Evolutionary conservation across 805 yeast species (phyloP), one percentile per base, ranked within the genome.

Genomic region (Grigorovia humatica): DNA sequence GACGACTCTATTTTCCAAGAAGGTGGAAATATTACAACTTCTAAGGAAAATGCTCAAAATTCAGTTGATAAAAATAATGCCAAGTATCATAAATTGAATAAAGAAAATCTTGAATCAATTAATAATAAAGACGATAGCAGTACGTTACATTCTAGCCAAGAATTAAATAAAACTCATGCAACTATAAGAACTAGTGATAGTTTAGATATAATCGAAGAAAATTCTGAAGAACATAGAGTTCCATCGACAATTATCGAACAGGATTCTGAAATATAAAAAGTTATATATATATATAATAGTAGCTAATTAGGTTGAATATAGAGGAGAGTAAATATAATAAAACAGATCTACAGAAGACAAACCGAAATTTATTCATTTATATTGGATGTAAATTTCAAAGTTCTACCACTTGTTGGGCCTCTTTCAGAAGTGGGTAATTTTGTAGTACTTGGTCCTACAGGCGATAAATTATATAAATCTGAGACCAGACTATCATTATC

Each of bases 1-100:
- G 60, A 61, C 46, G 65, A 61, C 23, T 48, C 58, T 4, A 59
- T 60, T 7, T 63, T 59, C 47, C 52, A 58, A 18, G 52, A 52
- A 13, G 32, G n/a, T 4, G 27, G 18, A 11, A 19, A 45, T 5
- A 15, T 30, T 11, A 11, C 40, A 1, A 11, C 18, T 23, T 35
- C 18, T 27, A 18, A 41, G 5, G 46, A 42, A 12, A 43, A 27
- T 5, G 41, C 8, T 41, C 18, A 29, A 7, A 12, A 12, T 29
- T 9, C 8, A 9, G 48, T 19, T 15, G 29, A 18, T 23, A 41
- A 42, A 9, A 30, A 45, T 2, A 13, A 48, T 8, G 18, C 8
- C 15, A n/a, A 15, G 12, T 7, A 38, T 15, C n/a, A n/a, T 9
- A 38, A 35, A 18, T 19, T n/a, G 6, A 43, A 41, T 12, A 23